Conservation (phyloP, 371 early-diverging fungal genomes). For the Apophysomyces trapeziformis region DNA sequence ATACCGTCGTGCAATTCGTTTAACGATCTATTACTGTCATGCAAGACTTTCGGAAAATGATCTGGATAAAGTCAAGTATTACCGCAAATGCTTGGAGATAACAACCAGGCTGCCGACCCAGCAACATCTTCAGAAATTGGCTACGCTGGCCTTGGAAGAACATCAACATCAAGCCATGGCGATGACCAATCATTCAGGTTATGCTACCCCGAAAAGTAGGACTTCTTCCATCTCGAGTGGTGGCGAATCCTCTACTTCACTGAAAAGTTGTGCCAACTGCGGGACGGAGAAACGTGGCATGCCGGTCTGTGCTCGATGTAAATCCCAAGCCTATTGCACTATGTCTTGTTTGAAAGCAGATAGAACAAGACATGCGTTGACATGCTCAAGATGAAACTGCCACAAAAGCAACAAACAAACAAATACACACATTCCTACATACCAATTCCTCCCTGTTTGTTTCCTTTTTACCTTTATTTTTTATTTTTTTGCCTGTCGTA, state of each 20-base stretch:
- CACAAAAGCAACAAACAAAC: neutral
- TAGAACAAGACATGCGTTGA: constrained; percentile 23
- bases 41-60: constrained; percentile 39
- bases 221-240: constrained; percentile 37
- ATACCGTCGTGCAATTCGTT: constrained; percentile 43
- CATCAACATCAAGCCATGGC: neutral
- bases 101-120: constrained; percentile 13
- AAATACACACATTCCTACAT: neutral
- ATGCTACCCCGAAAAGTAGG: constrained; percentile 8
- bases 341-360: constrained; percentile 38
- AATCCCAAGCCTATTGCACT: constrained; percentile 41
- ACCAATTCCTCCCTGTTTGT: too few relatives aligned
- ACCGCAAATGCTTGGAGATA: constrained; percentile 27
- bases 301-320: constrained; percentile 52
- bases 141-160: constrained; percentile 11
- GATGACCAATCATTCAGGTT: too few relatives aligned
- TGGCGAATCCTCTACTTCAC: constrained; percentile 16
- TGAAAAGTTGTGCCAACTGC: constrained; percentile 40
- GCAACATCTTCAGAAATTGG: constrained; percentile 11
- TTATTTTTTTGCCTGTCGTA: too few relatives aligned
- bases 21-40: constrained; percentile 46
- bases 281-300: constrained; percentile 45
- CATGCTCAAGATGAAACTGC: constrained; percentile 16
- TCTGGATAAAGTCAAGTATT: constrained; percentile 19
- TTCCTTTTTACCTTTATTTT: too few relatives aligned